These are phyloP conservation scores for Clonostachys rhizophaga DNA, from an alignment of 2,329 filamentous ascomycete genomes.

Conservation along the genomic window DNA sequence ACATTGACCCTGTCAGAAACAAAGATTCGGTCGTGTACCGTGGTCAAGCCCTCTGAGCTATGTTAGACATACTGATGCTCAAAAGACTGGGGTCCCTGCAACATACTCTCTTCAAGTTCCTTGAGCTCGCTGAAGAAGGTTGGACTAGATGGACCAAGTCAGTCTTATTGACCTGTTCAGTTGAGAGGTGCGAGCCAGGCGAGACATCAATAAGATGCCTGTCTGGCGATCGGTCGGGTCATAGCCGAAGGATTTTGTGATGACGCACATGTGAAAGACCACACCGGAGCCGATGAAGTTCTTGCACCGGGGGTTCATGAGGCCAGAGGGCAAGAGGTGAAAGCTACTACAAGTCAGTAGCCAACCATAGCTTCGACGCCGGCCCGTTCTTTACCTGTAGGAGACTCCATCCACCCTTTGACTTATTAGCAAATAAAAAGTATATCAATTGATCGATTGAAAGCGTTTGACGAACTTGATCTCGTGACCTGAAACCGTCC, in stretches of 20 bases:
- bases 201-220: conserved; percentile 10
- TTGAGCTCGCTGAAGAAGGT: conserved; percentile 34
- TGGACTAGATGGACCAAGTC: conserved; percentile 14
- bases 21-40: conserved; percentile 45
- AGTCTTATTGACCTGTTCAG: conserved; percentile 11
- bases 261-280: conserved; percentile 54
- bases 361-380: conserved; percentile 5
- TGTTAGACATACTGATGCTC: too few relatives aligned
- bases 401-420: conserved; percentile 21
- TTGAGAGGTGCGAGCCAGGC: conserved; percentile 10
- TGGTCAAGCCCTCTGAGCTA: conserved; percentile 19
- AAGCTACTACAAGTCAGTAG: conserved; percentile 33
- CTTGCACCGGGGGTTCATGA: conserved; percentile 64
- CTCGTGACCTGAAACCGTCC: conserved; percentile 2
- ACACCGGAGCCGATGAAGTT: conserved; percentile 71
- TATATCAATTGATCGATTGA: conserved; percentile 1
- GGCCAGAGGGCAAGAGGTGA: conserved; percentile 62
- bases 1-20: conserved; percentile 61
- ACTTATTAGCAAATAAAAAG: conserved; percentile 5
- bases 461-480: conserved; percentile 5
- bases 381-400: conserved; percentile 19
- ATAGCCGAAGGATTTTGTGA: conserved; percentile 3
- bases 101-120: conserved; percentile 23
- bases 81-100: too few relatives aligned
- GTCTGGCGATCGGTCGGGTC: too few relatives aligned